Evolutionary conservation across 202 grass and related monocot species (phyloP).

Genomic region (Panicum hallii): DNA sequence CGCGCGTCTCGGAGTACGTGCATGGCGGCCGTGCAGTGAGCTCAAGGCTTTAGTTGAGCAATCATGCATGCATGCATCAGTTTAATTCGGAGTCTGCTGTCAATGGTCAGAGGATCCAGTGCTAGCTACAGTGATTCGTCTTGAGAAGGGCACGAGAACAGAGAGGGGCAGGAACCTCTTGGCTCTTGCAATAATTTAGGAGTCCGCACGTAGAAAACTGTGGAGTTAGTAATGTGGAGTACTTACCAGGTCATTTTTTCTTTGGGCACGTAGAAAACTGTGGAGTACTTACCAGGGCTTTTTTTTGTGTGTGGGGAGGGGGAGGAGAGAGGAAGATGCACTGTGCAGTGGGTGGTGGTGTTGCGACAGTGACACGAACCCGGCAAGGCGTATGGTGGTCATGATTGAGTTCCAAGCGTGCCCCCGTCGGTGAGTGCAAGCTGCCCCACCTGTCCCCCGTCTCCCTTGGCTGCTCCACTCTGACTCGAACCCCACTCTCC

Average conservation of each 20-base stretch:
- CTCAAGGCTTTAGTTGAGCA: not conserved
- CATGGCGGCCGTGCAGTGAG: no score
- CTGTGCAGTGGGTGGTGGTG: not conserved
- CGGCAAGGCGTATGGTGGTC: slow-evolving; percentile 16
- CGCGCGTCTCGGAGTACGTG: not conserved
- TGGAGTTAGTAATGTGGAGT: no score
- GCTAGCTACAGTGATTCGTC: not conserved
- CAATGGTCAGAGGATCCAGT: not conserved
- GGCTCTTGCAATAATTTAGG: no score
- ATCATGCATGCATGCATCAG: not conserved
- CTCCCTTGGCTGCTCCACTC: not conserved
- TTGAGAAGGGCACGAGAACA: not conserved
- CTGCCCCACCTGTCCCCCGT: not conserved
- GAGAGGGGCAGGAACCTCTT: no score
- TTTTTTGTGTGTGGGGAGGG: no score
- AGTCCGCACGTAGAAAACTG: not conserved
- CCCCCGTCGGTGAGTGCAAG: slow-evolving; percentile 10
- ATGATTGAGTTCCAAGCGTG: slow-evolving; percentile 38
- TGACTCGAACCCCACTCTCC: not conserved
- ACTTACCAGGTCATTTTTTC: no score
- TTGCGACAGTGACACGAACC: slow-evolving; percentile 6
- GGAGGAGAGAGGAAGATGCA: not conserved
- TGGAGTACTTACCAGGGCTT: no score
- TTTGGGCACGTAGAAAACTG: no score
- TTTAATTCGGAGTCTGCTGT: not conserved